Base-by-base conservation (phyloP, 1,284 basidiomycete species). In the Boletus hoseneyae region DNA sequence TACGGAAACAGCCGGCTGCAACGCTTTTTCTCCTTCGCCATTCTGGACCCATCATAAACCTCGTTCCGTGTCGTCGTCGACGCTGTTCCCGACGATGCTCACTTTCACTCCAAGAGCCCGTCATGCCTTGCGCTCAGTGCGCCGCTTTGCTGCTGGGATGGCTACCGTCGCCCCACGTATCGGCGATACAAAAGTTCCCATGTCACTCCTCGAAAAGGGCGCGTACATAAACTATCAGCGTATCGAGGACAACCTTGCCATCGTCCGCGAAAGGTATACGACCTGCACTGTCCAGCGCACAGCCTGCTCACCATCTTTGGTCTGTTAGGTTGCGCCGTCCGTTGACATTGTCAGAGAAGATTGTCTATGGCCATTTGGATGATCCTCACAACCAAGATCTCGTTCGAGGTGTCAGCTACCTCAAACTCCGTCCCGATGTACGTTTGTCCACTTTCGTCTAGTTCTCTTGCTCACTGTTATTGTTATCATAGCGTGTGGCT, bases 321-420 rank as follows among this genome's bases (percentile, higher is more conserved):
- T 25, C 38, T 38, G 57, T 47, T 62, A 97, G 94, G 68, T 79
- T 98, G 61, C 83, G 90, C 66, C 90, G 93, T 40, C 95, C 96
- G 37, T 76, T 99, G 70, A 97, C 96, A 21, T 76, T 97, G 58
- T 95, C 96, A 50, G 96, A 99, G 76, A 99, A 99, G 85, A 90
- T 98, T 66, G 79, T 99, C 42, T 99, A 99, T 72, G 93, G 97
- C 58, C 96, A 99, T 77, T 81, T 99, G 62, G 93, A 97, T 72
- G 89, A 98, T 72, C 86, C 94, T 47, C 83, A 87, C 64, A 79
- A 86, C 64, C 91, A 95, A 72, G 93, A 96, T 62, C 92, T 97
- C 64, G 74, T 73, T 40, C 73, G 94, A 54, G 94, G 94, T 57
- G 80, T 80, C 50, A 93, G 90, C 67, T 97, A 97, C 78, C 85